Percentiles rank a stretch among this genome's conserved stretches.
Conservation (phyloP, 805 yeast genomes). For the Clavispora vitiphila region DNA sequence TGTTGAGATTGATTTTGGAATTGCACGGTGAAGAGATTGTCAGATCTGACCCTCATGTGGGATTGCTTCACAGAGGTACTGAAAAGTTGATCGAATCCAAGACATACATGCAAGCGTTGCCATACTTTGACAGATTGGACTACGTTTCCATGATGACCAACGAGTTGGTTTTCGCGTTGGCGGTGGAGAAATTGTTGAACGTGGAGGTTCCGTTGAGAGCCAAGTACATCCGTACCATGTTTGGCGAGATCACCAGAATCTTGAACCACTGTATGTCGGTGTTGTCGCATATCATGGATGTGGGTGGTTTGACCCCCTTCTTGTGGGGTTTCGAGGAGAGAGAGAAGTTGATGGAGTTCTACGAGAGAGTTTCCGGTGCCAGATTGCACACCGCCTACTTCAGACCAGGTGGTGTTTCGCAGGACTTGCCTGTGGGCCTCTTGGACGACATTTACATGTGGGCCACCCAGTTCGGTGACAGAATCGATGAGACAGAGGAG, state of each 20-base stretch:
- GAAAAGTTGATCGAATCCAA: slow-evolving; percentile 83
- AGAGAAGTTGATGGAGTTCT: slow-evolving; percentile 88
- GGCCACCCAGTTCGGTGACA: slow-evolving; percentile 94
- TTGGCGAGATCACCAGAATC: slow-evolving; percentile 81
- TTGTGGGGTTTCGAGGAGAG: slow-evolving; percentile 94
- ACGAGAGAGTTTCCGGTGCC: slow-evolving; percentile 87
- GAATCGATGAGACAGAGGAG: slow-evolving; percentile 88
- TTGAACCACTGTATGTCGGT: slow-evolving; percentile 85
- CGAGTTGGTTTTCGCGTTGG: slow-evolving; percentile 78
- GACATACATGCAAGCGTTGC: slow-evolving; percentile 83
- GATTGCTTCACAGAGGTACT: slow-evolving; percentile 82
- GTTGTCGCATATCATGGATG: slow-evolving; percentile 87
- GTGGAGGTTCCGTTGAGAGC: slow-evolving; percentile 83
- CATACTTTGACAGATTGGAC: slow-evolving; percentile 83
- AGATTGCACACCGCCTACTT: slow-evolving; percentile 84
- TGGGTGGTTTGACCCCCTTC: slow-evolving; percentile 90
- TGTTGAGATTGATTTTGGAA: slow-evolving; percentile 78
- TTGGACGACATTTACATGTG: slow-evolving; percentile 91
- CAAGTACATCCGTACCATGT: slow-evolving; percentile 77
- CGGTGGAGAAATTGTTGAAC: slow-evolving; percentile 79
- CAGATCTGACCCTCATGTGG: slow-evolving; percentile 85
- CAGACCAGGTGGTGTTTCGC: slow-evolving; percentile 90
- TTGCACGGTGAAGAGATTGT: slow-evolving; percentile 85
- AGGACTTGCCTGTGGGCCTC: slow-evolving; percentile 80
- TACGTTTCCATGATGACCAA: slow-evolving; percentile 88